Evolutionary conservation across 2,329 filamentous ascomycete species (phyloP).

Genomic region (Juglanconis oblonga): DNA sequence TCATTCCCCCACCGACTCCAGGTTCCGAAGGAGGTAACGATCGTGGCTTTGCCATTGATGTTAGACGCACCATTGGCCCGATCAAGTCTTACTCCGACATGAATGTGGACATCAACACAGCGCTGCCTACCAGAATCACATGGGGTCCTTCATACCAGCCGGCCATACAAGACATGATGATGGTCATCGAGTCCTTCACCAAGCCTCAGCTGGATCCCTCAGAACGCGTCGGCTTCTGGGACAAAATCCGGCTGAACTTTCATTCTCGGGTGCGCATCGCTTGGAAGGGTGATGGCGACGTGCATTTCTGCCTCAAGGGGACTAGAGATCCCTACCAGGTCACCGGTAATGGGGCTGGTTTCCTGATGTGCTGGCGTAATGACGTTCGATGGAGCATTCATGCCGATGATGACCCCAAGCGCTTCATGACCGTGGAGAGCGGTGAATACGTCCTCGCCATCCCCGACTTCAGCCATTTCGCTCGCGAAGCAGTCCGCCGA

Average conservation of each 20-base stretch:
- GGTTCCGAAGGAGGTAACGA: constrained; percentile 53
- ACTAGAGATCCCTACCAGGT: constrained; percentile 90
- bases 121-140: constrained; percentile 85
- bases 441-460: constrained; percentile 93
- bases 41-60: constrained; percentile 76
- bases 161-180: constrained; percentile 99
- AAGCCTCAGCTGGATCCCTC: constrained; percentile 93
- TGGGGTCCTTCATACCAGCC: constrained; percentile 98
- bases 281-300: constrained; percentile 95
- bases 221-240: constrained; percentile 95
- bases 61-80: constrained; percentile 85
- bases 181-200: constrained; percentile 95
- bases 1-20: constrained; percentile 69
- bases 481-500: constrained; percentile 59
- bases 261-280: constrained; percentile 85
- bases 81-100: constrained; percentile 97
- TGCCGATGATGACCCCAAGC: constrained; percentile 79
- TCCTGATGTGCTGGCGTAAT: constrained; percentile 98
- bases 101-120: constrained; percentile 87
- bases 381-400: constrained; percentile 87
- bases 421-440: constrained; percentile 94
- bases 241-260: constrained; percentile 92
- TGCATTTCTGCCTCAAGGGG: constrained; percentile 89
- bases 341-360: constrained; percentile 88
- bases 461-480: constrained; percentile 88